phyloP scores from a whole-genome alignment of 768 basidiomycete genomes.

The Asterophora parasitica region DNA sequence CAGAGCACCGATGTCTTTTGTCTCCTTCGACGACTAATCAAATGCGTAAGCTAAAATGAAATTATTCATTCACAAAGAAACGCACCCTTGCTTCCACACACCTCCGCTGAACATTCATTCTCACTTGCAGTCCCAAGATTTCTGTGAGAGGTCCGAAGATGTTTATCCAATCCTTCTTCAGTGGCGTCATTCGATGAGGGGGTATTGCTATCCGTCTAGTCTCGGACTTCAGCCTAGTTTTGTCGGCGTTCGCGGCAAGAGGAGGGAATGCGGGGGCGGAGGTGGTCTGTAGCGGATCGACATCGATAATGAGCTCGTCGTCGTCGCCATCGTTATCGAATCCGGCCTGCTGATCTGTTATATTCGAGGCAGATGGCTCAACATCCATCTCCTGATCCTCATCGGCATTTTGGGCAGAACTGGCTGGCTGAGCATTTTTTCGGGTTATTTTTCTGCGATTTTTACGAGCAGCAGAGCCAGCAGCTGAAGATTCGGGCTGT shows the following conservation, averaged over 20 bases:
- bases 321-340: slow-evolving; percentile 40
- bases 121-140: slow-evolving; percentile 88
- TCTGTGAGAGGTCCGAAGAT: slow-evolving; percentile 86
- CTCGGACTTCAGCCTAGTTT: slow-evolving; percentile 69
- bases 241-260: slow-evolving; percentile 53
- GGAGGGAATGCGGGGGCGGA: slow-evolving; percentile 67
- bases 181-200: slow-evolving; percentile 94
- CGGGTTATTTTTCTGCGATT: slow-evolving; percentile 36
- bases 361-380: slow-evolving; percentile 12
- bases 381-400: slow-evolving; percentile 21
- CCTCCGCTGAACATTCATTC: slow-evolving; percentile 91
- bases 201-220: slow-evolving; percentile 88
- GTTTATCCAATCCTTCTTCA: slow-evolving; percentile 53
- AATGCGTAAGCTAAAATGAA: background rate
- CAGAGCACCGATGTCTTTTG: slow-evolving; percentile 86
- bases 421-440: slow-evolving; percentile 20
- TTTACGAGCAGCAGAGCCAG: slow-evolving; percentile 21
- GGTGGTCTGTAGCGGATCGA: slow-evolving; percentile 41
- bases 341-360: slow-evolving; percentile 10
- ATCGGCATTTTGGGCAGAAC: slow-evolving; percentile 5
- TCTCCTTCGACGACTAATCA: slow-evolving; percentile 85
- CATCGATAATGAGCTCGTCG: slow-evolving; percentile 60
- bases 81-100: slow-evolving; percentile 90
- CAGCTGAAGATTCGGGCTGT: slow-evolving; percentile 14
- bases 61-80: slow-evolving; percentile 6